Conservation (phyloP, 345 rosid genomes). For the Salix viminalis region DNA sequence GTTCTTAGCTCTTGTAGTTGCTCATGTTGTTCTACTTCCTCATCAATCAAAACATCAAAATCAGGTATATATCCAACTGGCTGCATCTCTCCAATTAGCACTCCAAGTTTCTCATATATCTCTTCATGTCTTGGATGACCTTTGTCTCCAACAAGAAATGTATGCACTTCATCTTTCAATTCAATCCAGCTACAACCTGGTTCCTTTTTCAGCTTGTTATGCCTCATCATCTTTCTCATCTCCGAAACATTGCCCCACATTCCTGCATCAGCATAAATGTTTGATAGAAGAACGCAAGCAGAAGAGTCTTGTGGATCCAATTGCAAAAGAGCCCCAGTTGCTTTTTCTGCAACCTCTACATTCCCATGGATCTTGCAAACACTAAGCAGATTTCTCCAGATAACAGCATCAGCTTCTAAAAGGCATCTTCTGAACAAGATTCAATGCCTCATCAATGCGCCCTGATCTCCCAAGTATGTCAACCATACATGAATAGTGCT, state of each 20-base stretch:
- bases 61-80: constrained; percentile 25
- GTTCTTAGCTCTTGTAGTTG: neutral
- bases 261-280: constrained; percentile 78
- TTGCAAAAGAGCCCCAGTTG: constrained; percentile 47
- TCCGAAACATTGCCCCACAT: constrained; percentile 81
- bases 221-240: constrained; percentile 61
- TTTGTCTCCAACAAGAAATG: constrained; percentile 62
- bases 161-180: constrained; percentile 67
- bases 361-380: constrained; percentile 66
- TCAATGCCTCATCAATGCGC: constrained; percentile 46
- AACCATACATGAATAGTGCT: constrained; percentile 87
- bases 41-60: constrained; percentile 13
- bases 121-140: constrained; percentile 63
- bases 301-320: constrained; percentile 79
- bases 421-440: constrained; percentile 66
- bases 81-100: constrained; percentile 59
- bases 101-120: constrained; percentile 49
- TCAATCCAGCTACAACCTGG: constrained; percentile 97
- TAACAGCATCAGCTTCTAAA: constrained; percentile 70
- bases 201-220: constrained; percentile 68
- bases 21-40: constrained; percentile 6
- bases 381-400: constrained; percentile 83
- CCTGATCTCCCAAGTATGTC: constrained; percentile 89
- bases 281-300: constrained; percentile 70
- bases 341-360: constrained; percentile 73